Evolutionary conservation across 108 stramenopile genomes (phyloP).

Genomic region (Bacterosira constricta): DNA sequence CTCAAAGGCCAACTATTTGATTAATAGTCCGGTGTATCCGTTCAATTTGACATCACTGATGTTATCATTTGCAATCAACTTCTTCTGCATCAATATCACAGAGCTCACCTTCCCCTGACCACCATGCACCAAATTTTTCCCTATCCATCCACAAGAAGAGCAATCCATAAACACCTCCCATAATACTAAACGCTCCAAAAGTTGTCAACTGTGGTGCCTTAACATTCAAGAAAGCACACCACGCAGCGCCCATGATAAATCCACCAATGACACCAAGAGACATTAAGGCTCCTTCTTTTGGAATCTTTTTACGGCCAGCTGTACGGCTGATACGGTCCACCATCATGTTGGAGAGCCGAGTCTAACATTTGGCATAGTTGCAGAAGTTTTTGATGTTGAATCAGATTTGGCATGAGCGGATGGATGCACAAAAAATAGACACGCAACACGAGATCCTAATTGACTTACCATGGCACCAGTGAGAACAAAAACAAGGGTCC

Average conservation of each 20-base stretch:
- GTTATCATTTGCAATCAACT: not conserved
- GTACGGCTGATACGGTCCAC: conserved; percentile 51
- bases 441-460: no score
- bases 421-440: no score
- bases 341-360: conserved; percentile 45
- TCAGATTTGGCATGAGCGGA: no score
- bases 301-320: conserved; percentile 43
- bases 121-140: conserved; percentile 40
- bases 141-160: conserved; percentile 62
- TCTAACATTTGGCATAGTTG: conserved; percentile 14
- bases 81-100: conserved; percentile 35
- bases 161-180: conserved; percentile 50
- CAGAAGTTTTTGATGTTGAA: no score
- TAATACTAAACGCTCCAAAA: conserved; percentile 46
- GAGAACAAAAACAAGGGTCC: conserved; percentile 63
- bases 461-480: conserved; percentile 61
- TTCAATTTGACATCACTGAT: no score
- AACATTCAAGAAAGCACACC: conserved; percentile 26
- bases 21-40: no score
- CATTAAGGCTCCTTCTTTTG: conserved; percentile 44
- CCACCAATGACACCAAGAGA: conserved; percentile 49
- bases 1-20: no score
- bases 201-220: conserved; percentile 21
- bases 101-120: conserved; percentile 27
- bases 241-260: conserved; percentile 48